Evolutionary conservation across 495 filamentous ascomycete species (phyloP), one percentile per base, ranked within the genome.

Genomic region (Tuber aestivum): DNA sequence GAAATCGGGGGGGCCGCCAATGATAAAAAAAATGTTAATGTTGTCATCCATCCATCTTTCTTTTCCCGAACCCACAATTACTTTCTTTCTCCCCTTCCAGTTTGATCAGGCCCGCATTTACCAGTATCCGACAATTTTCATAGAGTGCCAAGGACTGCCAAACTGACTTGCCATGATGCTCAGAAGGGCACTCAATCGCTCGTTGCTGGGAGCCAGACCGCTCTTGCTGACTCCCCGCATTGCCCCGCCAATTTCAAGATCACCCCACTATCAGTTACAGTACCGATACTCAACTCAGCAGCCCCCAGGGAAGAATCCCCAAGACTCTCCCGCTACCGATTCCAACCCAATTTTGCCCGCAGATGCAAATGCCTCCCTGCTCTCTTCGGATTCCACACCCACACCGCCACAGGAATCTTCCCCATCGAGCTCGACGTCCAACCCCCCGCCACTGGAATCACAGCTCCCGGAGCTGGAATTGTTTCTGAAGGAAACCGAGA

Each of bases 111-210:
- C 16, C 27, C 1, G 27, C 35, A 7, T 10, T n/a, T n/a, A 56
- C 21, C 48, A n/a, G n/a, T 56, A n/a, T n/a, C n/a, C 23, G 32
- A 65, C 12, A 65, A 32, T 16, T 16, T 65, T 65, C 48, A 56
- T n/a, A n/a, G n/a, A n/a, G n/a, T 6, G 27, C 56, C 12, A 20
- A 65, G 56, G 41, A 18, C 21, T 10, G 18, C 35, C 23, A 2
- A 78, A 40, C 16, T n/a, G 21, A 27, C n/a, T 44, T 27, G 35
- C 35, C 72, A 69, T 21, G 38, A 79, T 79, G 76, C 77, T 79
- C 65, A 70, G 76, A 65, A 69, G 78, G 61, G 78, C 77, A 70
- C 41, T 79, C 70, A 79, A 20, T 69, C 78, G 78, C 42, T 79
- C 78, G 35, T 77, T 79, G 70, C 72, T 37, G 48, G 35, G 68